Percentiles rank a stretch among this genome's conserved stretches.
Evolutionary conservation across 176 grass and related monocot genomes (phyloP).

Genomic region (Phoenix dactylifera): DNA sequence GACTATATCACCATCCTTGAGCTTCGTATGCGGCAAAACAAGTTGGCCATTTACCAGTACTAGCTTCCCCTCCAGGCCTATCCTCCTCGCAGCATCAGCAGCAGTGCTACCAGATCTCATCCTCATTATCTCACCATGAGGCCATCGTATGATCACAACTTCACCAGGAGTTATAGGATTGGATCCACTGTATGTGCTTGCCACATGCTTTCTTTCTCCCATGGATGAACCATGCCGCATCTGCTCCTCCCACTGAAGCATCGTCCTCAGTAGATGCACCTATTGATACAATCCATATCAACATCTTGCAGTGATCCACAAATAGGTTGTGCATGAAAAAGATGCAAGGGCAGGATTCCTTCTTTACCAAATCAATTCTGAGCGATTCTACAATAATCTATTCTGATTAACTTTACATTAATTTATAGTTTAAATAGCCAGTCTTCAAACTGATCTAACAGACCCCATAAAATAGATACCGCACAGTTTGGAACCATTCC

Average conservation of each 20-base stretch:
- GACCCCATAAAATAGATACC: no score
- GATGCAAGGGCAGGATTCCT: no score
- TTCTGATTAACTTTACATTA: no score
- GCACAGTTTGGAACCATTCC: no score
- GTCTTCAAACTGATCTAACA: no score
- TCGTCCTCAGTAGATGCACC: constrained; percentile 80
- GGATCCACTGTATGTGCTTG: constrained; percentile 14
- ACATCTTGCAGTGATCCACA: no score
- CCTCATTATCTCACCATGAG: constrained; percentile 77
- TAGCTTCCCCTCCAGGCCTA: constrained; percentile 73
- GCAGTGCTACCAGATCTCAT: constrained; percentile 79
- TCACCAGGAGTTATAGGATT: constrained; percentile 36
- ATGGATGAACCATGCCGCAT: constrained; percentile 40
- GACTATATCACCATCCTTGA: constrained; percentile 95
- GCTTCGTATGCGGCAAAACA: constrained; percentile 65
- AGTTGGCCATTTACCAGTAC: constrained; percentile 80
- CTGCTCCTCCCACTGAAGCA: constrained; percentile 96
- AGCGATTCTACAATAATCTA: no score
- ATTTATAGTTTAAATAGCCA: no score
- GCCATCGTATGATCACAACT: constrained; percentile 88
- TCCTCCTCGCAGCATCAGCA: constrained; percentile 81
- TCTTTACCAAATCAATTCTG: no score
- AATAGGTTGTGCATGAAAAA: no score
- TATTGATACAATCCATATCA: not conserved
- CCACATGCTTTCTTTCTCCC: constrained; percentile 30